phyloP scores from a whole-genome alignment of 140 eudicot species.

The Senecio squalidus region DNA sequence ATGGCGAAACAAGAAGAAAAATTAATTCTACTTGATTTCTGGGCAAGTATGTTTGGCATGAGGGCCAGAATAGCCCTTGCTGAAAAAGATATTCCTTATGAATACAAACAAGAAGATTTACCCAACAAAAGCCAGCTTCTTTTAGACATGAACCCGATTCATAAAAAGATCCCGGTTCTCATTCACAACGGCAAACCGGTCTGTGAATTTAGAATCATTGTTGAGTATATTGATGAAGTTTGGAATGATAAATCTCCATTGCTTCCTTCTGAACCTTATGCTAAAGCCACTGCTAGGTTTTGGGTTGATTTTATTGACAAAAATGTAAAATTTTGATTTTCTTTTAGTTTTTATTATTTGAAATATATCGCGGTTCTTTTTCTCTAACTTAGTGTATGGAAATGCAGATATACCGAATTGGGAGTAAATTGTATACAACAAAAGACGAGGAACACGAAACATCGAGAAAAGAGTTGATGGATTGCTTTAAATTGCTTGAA shows the following conservation, averaged over 20 bases:
- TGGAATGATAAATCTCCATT: slow-evolving; percentile 43
- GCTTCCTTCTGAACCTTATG: slow-evolving; percentile 36
- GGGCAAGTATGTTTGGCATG: slow-evolving; percentile 38
- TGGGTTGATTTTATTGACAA: slow-evolving; percentile 53
- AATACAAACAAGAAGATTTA: slow-evolving; percentile 36
- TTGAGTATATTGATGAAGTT: slow-evolving; percentile 52
- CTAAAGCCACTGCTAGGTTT: slow-evolving; percentile 42
- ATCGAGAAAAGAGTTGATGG: slow-evolving; percentile 20
- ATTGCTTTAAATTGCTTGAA: slow-evolving; percentile 34
- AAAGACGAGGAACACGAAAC: slow-evolving; percentile 25
- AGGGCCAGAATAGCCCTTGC: slow-evolving; percentile 44
- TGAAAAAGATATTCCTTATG: slow-evolving; percentile 36
- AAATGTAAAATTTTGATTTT: slow-evolving; percentile 29
- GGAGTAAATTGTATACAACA: slow-evolving; percentile 17
- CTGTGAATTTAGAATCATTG: slow-evolving; percentile 39
- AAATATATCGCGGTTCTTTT: neutral
- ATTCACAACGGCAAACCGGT: slow-evolving; percentile 45
- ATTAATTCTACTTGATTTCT: slow-evolving; percentile 30
- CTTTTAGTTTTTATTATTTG: neutral
- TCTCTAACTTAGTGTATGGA: too few relatives aligned
- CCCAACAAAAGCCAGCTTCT: slow-evolving; percentile 38
- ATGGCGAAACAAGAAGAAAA: slow-evolving; percentile 11
- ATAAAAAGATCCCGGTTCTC: slow-evolving; percentile 49
- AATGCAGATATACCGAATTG: neutral
- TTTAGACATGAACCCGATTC: slow-evolving; percentile 43